Evolutionary conservation across 148 eudicot species (phyloP).

Genomic region (Talinum fruticosum): DNA sequence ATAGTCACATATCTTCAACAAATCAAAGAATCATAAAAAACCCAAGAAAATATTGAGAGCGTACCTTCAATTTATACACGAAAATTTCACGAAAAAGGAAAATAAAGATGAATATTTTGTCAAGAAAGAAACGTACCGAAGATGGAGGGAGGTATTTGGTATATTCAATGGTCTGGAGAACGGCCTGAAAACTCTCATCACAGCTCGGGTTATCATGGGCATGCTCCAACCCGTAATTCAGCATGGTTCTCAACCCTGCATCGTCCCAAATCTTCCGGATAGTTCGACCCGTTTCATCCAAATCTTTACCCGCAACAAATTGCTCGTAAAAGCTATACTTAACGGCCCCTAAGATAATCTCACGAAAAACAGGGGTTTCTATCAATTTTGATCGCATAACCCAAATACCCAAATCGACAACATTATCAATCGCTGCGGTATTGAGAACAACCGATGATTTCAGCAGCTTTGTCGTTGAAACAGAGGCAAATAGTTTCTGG

Average conservation of each 20-base stretch:
- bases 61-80: not conserved
- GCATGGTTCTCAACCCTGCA: conserved; percentile 60
- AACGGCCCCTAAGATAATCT: conserved; percentile 31
- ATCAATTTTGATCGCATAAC: conserved; percentile 64
- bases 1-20: not conserved
- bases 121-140: conserved; percentile 45
- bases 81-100: not conserved
- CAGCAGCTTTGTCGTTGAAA: conserved; percentile 46
- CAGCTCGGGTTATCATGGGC: conserved; percentile 62
- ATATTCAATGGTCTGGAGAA: conserved; percentile 50
- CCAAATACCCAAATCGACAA: conserved; percentile 67
- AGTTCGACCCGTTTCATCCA: conserved; percentile 42
- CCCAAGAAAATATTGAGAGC: not conserved
- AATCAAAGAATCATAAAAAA: too few relatives aligned
- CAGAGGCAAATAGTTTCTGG: conserved; percentile 39
- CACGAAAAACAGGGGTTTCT: conserved; percentile 29
- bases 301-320: conserved; percentile 64
- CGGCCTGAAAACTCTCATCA: conserved; percentile 46
- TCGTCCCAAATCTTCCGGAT: conserved; percentile 41
- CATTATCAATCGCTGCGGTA: conserved; percentile 46
- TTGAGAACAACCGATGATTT: conserved; percentile 42
- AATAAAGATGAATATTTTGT: not conserved
- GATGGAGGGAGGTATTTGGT: conserved; percentile 45
- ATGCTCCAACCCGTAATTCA: conserved; percentile 80
- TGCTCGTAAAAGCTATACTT: conserved; percentile 67